phyloP scores from a whole-genome alignment of 768 basidiomycete genomes.

The Strobilomyces dryophilus region DNA sequence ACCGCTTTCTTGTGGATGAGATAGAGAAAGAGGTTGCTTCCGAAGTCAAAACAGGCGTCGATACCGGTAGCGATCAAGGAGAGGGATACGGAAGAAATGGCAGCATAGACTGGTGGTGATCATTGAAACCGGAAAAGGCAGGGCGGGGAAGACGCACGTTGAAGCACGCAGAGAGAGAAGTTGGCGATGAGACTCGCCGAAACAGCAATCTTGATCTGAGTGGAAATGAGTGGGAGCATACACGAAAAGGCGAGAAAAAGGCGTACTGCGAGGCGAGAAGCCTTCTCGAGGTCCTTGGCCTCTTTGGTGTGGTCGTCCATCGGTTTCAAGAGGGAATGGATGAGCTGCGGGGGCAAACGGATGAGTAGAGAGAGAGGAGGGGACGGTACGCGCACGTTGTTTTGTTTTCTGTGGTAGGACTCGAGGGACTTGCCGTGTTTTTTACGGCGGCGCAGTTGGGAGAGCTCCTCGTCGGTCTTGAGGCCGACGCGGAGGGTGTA shows the following conservation, averaged over 20 bases:
- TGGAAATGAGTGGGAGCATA: not conserved
- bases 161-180: slow-evolving; percentile 63
- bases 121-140: not conserved
- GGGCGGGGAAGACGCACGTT: slow-evolving; percentile 40
- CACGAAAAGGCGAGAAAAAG: not conserved
- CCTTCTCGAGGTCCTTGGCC: slow-evolving; percentile 65
- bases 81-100: slow-evolving; percentile 76
- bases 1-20: slow-evolving; percentile 72
- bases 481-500: slow-evolving; percentile 60
- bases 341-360: slow-evolving; percentile 54
- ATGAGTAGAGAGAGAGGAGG: not conserved
- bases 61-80: slow-evolving; percentile 87
- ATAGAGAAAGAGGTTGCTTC: slow-evolving; percentile 78
- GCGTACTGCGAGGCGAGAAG: slow-evolving; percentile 61
- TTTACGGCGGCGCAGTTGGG: slow-evolving; percentile 51
- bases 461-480: slow-evolving; percentile 59
- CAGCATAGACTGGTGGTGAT: slow-evolving; percentile 73
- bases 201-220: slow-evolving; percentile 82
- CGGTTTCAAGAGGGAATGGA: slow-evolving; percentile 81
- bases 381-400: slow-evolving; percentile 47
- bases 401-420: slow-evolving; percentile 66
- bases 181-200: slow-evolving; percentile 82
- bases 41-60: slow-evolving; percentile 83
- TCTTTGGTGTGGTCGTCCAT: slow-evolving; percentile 88
- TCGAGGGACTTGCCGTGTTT: slow-evolving; percentile 62